phyloP scores from a whole-genome alignment of 2,329 filamentous ascomycete species.

The Cordyceps cateniannulata region DNA sequence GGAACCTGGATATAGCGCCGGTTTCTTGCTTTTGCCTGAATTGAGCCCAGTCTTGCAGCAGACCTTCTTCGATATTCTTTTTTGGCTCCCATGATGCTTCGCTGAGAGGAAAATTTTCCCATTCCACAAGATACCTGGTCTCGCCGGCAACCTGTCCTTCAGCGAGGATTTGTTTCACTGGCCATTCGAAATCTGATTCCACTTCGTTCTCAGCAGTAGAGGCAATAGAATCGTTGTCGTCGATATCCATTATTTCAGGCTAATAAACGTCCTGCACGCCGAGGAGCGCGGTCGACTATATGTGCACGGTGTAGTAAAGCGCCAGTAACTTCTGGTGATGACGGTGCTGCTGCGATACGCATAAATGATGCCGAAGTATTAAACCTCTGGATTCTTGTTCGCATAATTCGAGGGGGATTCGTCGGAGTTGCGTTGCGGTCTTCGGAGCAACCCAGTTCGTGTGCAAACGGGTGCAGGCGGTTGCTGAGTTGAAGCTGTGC shows the following conservation, averaged over 20 bases:
- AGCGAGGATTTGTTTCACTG: conserved; percentile 45
- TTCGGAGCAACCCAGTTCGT: neutral
- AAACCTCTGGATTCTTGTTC: neutral
- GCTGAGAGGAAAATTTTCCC: conserved; percentile 28
- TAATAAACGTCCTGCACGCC: neutral
- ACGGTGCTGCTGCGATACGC: neutral
- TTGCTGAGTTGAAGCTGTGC: neutral
- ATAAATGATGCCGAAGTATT: neutral
- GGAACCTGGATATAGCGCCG: conserved; percentile 29
- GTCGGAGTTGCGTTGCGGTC: neutral
- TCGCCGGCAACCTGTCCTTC: conserved; percentile 29
- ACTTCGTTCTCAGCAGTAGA: conserved; percentile 27
- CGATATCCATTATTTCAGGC: conserved; percentile 1
- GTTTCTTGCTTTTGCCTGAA: conserved; percentile 30
- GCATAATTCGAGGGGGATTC: neutral
- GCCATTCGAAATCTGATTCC: conserved; percentile 40
- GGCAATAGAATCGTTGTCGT: conserved; percentile 25
- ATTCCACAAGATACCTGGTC: conserved; percentile 29
- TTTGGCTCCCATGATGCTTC: conserved; percentile 46
- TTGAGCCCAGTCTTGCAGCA: conserved; percentile 38
- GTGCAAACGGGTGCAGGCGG: neutral
- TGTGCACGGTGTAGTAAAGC: neutral
- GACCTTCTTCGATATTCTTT: conserved; percentile 32
- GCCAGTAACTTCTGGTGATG: too few relatives aligned
- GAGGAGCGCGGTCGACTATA: neutral